Percentiles rank a stretch among this genome's conserved stretches.
phyloP scores from a whole-genome alignment of 768 basidiomycete genomes.

The Boletus patriciae region DNA sequence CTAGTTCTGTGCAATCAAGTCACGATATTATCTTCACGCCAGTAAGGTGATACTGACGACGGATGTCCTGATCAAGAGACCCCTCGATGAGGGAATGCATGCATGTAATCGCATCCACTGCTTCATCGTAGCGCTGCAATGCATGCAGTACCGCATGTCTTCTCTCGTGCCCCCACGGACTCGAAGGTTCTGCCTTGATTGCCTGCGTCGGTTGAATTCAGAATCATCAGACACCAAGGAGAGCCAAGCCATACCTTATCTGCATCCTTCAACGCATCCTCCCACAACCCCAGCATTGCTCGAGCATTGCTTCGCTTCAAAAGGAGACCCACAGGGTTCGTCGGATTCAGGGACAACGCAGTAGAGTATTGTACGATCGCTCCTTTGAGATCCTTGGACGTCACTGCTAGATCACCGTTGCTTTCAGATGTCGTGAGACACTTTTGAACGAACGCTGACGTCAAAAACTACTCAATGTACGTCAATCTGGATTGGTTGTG shows the following conservation, averaged over 20 bases:
- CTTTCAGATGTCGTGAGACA: not conserved
- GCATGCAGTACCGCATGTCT: too few species aligned
- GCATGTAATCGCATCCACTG: not conserved
- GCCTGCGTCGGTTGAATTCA: too few species aligned
- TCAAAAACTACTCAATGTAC: too few species aligned
- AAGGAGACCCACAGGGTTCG: not conserved
- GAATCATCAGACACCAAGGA: too few species aligned
- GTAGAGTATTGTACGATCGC: constrained; percentile 6
- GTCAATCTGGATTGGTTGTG: too few species aligned
- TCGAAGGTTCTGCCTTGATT: too few species aligned
- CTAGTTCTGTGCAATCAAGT: not conserved
- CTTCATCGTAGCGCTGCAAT: not conserved
- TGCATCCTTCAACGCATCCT: not conserved
- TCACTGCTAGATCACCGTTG: not conserved
- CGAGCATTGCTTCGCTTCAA: constrained; percentile 6
- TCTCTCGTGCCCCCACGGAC: too few species aligned
- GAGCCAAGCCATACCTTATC: not conserved
- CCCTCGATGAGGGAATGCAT: constrained; percentile 1
- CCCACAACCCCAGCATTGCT: not conserved
- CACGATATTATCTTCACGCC: rapidly evolving
- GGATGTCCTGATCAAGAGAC: not conserved
- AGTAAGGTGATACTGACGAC: not conserved
- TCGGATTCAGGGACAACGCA: constrained; percentile 6
- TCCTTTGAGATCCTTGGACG: not conserved
- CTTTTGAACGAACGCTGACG: not conserved